Percentiles rank a stretch among this genome's conserved stretches.
phyloP scores from a whole-genome alignment of 148 eudicot genomes.

The Nyssa sinensis region DNA sequence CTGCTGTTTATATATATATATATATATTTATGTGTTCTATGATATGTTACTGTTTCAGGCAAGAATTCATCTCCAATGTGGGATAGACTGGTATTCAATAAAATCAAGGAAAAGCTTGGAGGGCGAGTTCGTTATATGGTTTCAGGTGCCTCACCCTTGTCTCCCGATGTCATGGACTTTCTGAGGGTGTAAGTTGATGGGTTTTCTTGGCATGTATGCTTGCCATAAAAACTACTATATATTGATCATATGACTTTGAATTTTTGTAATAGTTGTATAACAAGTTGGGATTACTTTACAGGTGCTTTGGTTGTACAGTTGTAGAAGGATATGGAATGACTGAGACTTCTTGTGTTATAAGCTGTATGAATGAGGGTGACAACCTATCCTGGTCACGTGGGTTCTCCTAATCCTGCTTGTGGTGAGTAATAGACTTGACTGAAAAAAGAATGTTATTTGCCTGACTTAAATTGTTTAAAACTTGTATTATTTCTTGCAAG shows the following conservation, averaged over 20 bases:
- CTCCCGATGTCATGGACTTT: conserved; percentile 89
- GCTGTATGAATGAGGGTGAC: conserved; percentile 67
- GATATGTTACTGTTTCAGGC: conserved; percentile 37
- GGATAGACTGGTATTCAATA: conserved; percentile 86
- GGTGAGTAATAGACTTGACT: conserved; percentile 49
- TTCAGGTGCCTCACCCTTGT: conserved; percentile 95
- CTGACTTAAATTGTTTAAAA: background rate
- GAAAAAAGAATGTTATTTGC: background rate
- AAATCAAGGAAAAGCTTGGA: conserved; percentile 84
- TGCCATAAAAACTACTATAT: background rate
- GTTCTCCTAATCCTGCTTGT: conserved; percentile 87
- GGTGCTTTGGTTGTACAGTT: conserved; percentile 82
- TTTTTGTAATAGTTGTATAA: too few relatives aligned
- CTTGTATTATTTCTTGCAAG: background rate
- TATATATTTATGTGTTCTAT: background rate
- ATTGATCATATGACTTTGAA: background rate
- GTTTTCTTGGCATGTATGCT: background rate
- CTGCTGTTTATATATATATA: conserved; percentile 1
- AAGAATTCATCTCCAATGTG: conserved; percentile 71
- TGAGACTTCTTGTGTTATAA: conserved; percentile 84
- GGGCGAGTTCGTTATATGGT: conserved; percentile 82
- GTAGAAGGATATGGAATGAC: conserved; percentile 97
- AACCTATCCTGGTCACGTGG: conserved; percentile 81
- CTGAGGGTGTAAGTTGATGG: conserved; percentile 74
- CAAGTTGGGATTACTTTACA: conserved; percentile 21